phyloP scores from a whole-genome alignment of 2,329 filamentous ascomycete species.

The Magnaporthales sp. region DNA sequence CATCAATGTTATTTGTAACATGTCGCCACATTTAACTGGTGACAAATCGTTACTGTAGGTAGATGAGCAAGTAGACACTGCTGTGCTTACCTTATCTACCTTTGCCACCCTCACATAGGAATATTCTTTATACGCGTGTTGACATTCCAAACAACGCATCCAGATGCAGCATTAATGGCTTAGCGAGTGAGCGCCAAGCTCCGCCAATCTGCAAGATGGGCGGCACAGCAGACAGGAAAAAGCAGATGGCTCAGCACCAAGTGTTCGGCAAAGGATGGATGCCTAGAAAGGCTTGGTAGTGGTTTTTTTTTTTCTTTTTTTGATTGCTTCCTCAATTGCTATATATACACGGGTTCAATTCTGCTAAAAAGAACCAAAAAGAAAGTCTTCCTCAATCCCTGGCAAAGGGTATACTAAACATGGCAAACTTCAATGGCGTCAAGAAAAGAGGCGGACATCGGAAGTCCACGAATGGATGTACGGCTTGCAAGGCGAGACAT shows the following conservation, averaged over 20 bases:
- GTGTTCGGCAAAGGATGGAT: not conserved
- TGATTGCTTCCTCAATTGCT: no score
- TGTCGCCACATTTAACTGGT: not conserved
- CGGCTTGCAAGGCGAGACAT: not conserved
- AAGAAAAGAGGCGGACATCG: not conserved
- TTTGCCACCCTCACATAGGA: not conserved
- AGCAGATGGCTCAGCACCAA: no score
- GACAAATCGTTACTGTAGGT: no score
- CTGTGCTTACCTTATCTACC: not conserved
- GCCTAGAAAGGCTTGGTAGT: not conserved
- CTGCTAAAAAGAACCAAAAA: no score
- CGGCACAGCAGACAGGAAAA: not conserved
- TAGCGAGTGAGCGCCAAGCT: not conserved
- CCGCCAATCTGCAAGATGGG: not conserved
- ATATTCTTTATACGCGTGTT: not conserved
- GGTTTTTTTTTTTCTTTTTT: not conserved
- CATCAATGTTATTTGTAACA: no score
- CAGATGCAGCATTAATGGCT: not conserved
- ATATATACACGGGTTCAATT: not conserved
- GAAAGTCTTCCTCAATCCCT: no score
- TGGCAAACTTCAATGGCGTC: not conserved
- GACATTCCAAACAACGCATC: not conserved
- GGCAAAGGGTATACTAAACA: not conserved
- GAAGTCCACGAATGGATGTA: not conserved
- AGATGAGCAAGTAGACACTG: not conserved